Base-by-base conservation (phyloP, 2,329 filamentous ascomycete genomes). In the Exserohilum turcica region DNA sequence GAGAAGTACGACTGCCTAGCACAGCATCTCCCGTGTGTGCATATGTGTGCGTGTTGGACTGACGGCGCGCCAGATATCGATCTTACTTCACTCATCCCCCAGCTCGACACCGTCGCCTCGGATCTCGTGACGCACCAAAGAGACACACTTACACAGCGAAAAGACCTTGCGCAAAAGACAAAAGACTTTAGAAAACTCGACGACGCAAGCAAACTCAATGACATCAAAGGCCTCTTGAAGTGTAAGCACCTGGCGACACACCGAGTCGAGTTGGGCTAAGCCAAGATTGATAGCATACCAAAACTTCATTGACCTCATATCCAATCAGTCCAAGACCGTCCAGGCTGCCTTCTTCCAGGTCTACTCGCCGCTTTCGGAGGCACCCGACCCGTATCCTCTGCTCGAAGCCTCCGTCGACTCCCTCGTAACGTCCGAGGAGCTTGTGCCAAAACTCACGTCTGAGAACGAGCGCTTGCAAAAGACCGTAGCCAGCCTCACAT, bases 131-230 rank as follows among this genome's bases (percentile, higher is more conserved):
- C 89, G 42, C 92, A 96, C 72, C 95, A 99, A 72, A 86, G 92
- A 66, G 94, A 97, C 75, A 91, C 93, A n/a, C 89, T 96, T 4
- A 88, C 97, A 0, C 93, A 99, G 74, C 85, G 94, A 47, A 99
- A 99, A 73, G 95, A 99, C 56, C 81, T 99, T 16, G 94, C 95
- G n/a, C 92, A 97, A 72, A 97, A 97, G 81, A 99, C 94, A 0
- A 99, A 99, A 70, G 93, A 97, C 67, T 99, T 97, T 66, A 84
- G 92, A 56, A 97, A 97, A 74, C 83, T 96, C 9, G 93, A 97
- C 65, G 92, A 99, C 79, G 79, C 88, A 9, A 85, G 84, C 51
- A 99, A 97, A 75, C 78, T 99, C 48, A 81, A 82, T 5, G 94
- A 99, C 74, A 86, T 96, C 78, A 99, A 97, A 77, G 86, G 86